A percentile compares a stretch with the other conserved stretches of the same genome.
Conservation (phyloP, 805 yeast species). For the Lipomyces anomalus region DNA sequence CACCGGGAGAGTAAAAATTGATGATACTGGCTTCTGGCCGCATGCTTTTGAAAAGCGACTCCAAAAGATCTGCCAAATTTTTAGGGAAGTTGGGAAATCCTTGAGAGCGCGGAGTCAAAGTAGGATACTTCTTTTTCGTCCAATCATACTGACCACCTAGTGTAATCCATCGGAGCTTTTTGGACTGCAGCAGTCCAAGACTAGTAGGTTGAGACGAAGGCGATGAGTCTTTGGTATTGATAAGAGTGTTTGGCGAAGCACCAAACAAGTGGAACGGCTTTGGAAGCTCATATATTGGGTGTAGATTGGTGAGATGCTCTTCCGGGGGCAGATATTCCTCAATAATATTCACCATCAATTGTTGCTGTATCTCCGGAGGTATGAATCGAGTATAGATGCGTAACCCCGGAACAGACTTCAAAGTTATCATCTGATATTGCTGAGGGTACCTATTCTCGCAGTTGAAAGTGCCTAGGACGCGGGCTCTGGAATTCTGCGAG, state of each 20-base stretch:
- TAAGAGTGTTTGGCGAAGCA: conserved; percentile 6
- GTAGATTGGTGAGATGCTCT: conserved; percentile 36
- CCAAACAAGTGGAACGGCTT: conserved; percentile 33
- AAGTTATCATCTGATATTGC: conserved; percentile 15
- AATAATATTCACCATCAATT: conserved; percentile 30
- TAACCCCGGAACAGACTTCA: conserved; percentile 36
- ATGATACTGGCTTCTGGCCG: conserved; percentile 40
- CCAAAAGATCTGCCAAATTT: conserved; percentile 16
- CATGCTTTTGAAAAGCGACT: conserved; percentile 12
- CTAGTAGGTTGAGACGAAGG: conserved; percentile 3
- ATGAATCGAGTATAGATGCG: conserved; percentile 27
- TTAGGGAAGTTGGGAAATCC: conserved; percentile 26
- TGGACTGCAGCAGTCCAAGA: conserved; percentile 3
- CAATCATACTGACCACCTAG: conserved; percentile 45
- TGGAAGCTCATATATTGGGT: conserved; percentile 31
- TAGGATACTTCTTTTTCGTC: conserved; percentile 40
- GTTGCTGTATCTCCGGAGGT: conserved; percentile 28
- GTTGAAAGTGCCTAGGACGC: not conserved
- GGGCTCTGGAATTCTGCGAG: conserved; percentile 4
- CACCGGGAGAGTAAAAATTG: conserved; percentile 41
- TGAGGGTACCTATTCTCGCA: not conserved
- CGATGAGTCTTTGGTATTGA: conserved; percentile 1
- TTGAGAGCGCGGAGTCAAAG: conserved; percentile 28
- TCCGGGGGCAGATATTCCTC: conserved; percentile 32
- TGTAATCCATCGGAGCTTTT: conserved; percentile 42